Percentiles rank a stretch among this genome's conserved stretches.
Conservation (phyloP, 1,284 basidiomycete species). For the Golubevia pallescens region DNA sequence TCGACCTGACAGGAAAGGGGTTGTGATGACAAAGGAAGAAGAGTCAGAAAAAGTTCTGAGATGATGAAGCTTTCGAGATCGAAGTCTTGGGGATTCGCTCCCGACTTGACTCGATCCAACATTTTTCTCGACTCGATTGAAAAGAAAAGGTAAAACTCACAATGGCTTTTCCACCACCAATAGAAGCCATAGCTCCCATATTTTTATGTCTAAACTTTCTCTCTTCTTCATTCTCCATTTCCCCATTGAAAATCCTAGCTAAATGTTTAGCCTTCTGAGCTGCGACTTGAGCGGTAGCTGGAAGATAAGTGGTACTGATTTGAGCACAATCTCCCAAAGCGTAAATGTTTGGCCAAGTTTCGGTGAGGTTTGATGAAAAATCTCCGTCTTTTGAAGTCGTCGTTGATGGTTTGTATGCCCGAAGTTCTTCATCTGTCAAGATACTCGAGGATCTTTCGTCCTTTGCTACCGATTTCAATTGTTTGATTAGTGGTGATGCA, state of each 20-base stretch:
- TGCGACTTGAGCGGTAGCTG: conserved; percentile 65
- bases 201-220: conserved; percentile 74
- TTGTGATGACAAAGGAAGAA: no score
- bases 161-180: conserved; percentile 73
- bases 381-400: no score
- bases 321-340: conserved; percentile 76
- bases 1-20: conserved; percentile 14
- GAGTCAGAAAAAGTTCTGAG: no score
- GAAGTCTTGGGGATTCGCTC: no score
- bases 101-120: no score
- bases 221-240: conserved; percentile 39
- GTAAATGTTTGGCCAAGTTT: conserved; percentile 30
- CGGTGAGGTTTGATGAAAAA: no score
- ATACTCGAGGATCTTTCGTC: conserved; percentile 73
- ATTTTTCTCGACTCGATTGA: no score
- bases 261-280: conserved; percentile 54
- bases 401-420: not conserved
- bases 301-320: conserved; percentile 66
- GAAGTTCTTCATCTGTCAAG: conserved; percentile 38
- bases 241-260: conserved; percentile 35
- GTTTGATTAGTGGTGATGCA: no score
- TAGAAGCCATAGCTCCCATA: conserved; percentile 78
- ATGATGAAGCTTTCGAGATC: no score
- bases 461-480: conserved; percentile 67
- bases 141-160: conserved; percentile 16